Conservation (phyloP, 163 green algal species). For the Volvox carteri region DNA sequence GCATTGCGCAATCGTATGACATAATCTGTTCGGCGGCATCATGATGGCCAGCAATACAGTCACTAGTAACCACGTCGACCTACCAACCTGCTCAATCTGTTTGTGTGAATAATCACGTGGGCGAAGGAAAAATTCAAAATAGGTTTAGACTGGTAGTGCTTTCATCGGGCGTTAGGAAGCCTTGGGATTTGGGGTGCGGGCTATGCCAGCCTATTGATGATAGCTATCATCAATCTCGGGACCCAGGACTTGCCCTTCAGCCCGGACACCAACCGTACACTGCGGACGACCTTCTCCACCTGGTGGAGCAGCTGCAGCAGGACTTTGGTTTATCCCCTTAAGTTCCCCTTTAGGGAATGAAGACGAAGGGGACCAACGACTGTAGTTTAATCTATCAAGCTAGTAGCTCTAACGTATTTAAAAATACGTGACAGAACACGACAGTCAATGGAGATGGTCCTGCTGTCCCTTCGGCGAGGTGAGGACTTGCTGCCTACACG, state of each 20-base stretch:
- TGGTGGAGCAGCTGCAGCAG: constrained; percentile 32
- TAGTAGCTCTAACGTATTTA: background rate
- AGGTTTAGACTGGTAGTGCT: too few relatives aligned
- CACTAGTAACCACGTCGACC: background rate
- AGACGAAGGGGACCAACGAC: background rate
- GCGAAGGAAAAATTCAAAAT: too few relatives aligned
- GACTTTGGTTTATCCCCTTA: background rate
- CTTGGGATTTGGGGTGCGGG: constrained; percentile 33
- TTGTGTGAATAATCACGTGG: constrained; percentile 35
- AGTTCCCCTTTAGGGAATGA: background rate
- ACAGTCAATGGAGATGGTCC: too few relatives aligned
- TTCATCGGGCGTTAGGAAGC: background rate
- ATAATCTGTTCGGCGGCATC: background rate
- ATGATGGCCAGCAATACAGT: background rate
- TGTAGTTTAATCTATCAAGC: background rate
- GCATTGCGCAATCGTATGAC: background rate
- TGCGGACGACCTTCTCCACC: constrained; percentile 14
- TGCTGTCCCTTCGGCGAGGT: background rate
- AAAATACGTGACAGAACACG: background rate
- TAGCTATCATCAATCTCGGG: background rate
- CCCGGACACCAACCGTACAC: constrained; percentile 25
- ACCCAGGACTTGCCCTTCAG: constrained; percentile 15
- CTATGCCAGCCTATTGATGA: constrained; percentile 37
- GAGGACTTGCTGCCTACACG: background rate
- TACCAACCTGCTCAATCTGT: constrained; percentile 33